These are phyloP conservation scores for Dothistroma pini DNA, from an alignment of 2,329 filamentous ascomycete species.

Conservation along the genomic window DNA sequence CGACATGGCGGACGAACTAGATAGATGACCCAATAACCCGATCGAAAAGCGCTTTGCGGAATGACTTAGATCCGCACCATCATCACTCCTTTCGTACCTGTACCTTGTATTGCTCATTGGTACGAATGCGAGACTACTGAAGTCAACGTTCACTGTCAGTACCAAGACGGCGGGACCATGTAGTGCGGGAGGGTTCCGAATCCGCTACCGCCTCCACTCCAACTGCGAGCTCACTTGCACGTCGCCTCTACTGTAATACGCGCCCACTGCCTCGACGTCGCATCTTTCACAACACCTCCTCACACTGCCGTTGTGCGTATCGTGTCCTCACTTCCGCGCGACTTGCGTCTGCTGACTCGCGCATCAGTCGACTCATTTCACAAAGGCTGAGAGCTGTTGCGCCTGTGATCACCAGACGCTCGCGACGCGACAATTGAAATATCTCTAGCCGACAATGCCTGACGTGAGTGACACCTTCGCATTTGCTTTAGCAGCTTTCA, in stretches of 20 bases:
- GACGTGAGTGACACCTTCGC: slow-evolving; percentile 33
- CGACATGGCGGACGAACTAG: slow-evolving; percentile 18
- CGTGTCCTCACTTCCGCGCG: slow-evolving; percentile 6
- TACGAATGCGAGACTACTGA: too few relatives aligned
- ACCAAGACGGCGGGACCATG: not conserved
- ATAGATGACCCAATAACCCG: slow-evolving; percentile 18
- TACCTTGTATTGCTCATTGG: too few relatives aligned
- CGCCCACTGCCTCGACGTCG: slow-evolving; percentile 1
- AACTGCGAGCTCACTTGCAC: not conserved
- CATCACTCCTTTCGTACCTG: not conserved
- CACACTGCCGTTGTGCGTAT: not conserved
- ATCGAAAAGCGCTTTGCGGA: not conserved
- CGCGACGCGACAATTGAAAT: slow-evolving; percentile 9
- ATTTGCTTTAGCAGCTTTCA: not conserved
- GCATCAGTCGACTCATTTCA: slow-evolving; percentile 7
- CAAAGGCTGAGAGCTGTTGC: slow-evolving; percentile 19
- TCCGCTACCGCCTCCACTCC: not conserved
- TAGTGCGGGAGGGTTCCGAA: not conserved
- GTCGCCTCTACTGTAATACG: not conserved
- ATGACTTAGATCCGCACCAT: not conserved
- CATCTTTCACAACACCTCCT: not conserved
- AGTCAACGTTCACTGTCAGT: not conserved
- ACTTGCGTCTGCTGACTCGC: slow-evolving; percentile 14
- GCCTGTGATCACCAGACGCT: slow-evolving; percentile 12
- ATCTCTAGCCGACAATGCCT: slow-evolving; percentile 32